These are phyloP conservation scores for Picea glauca DNA, from an alignment of 75 land plant species.

Conservation along the genomic window DNA sequence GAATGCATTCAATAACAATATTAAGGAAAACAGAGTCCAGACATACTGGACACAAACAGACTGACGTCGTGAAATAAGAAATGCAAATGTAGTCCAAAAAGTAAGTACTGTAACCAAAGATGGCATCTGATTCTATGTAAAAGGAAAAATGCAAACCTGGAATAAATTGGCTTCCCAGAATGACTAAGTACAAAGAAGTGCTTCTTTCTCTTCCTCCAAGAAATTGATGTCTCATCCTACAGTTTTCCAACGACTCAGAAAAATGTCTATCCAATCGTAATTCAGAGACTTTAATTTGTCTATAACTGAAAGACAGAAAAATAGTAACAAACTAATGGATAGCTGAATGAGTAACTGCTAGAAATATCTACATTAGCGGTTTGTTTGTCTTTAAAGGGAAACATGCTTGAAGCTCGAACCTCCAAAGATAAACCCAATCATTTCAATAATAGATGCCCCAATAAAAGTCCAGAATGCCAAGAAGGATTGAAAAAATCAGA, in stretches of 20 bases:
- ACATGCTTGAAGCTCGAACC: neutral
- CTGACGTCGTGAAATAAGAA: neutral
- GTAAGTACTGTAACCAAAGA: neutral
- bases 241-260: constrained; percentile 12
- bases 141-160: constrained; percentile 52
- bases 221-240: constrained; percentile 88
- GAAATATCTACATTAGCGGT: neutral
- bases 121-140: neutral
- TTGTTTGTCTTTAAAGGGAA: neutral
- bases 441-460: too few relatives aligned
- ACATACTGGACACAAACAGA: neutral
- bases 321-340: neutral
- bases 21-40: neutral
- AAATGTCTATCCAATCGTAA: neutral
- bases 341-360: neutral
- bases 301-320: neutral
- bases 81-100: neutral
- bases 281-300: neutral
- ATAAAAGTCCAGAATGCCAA: too few relatives aligned
- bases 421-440: neutral
- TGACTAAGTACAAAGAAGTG: constrained; percentile 90
- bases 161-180: constrained; percentile 96
- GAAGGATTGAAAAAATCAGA: too few relatives aligned
- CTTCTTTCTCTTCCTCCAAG: constrained; percentile 96
- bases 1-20: neutral